Conservation (phyloP, 2,329 filamentous ascomycete species). For the Calonectria crousiana region DNA sequence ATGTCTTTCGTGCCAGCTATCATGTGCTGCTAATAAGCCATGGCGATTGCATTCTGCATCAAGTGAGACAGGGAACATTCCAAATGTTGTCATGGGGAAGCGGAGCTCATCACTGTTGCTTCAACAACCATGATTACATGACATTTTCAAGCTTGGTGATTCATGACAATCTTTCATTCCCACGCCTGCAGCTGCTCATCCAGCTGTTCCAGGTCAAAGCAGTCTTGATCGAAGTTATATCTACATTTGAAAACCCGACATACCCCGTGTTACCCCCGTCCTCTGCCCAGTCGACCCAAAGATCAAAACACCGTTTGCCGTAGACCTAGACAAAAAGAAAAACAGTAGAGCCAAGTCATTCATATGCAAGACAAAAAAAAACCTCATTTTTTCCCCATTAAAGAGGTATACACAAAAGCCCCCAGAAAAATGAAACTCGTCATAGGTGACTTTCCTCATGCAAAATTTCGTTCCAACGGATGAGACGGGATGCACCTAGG, state of each 20-base stretch:
- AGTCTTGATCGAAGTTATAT: conserved; percentile 39
- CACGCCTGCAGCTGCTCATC: conserved; percentile 34
- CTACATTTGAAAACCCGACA: conserved; percentile 36
- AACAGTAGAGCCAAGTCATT: conserved; percentile 29
- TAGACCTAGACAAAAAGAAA: conserved; percentile 24
- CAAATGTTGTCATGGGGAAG: neutral
- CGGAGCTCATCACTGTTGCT: neutral
- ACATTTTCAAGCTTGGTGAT: neutral
- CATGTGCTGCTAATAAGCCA: neutral
- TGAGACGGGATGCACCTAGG: conserved; percentile 7
- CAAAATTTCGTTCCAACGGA: conserved; percentile 24
- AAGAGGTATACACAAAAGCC: conserved; percentile 32
- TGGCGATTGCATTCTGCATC: neutral
- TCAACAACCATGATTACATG: neutral
- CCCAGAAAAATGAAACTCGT: conserved; percentile 18
- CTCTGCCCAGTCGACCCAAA: conserved; percentile 24
- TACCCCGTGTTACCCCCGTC: conserved; percentile 19
- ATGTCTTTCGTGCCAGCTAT: neutral
- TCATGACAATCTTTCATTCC: conserved; percentile 31
- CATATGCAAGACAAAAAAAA: conserved; percentile 24
- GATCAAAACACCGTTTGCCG: conserved; percentile 36
- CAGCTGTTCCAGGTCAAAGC: conserved; percentile 28
- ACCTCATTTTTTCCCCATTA: conserved; percentile 25
- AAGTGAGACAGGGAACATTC: neutral
- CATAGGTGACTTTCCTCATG: conserved; percentile 28